Conservation (phyloP, 2,329 filamentous ascomycete genomes). For the Hypoxylon sp. region DNA sequence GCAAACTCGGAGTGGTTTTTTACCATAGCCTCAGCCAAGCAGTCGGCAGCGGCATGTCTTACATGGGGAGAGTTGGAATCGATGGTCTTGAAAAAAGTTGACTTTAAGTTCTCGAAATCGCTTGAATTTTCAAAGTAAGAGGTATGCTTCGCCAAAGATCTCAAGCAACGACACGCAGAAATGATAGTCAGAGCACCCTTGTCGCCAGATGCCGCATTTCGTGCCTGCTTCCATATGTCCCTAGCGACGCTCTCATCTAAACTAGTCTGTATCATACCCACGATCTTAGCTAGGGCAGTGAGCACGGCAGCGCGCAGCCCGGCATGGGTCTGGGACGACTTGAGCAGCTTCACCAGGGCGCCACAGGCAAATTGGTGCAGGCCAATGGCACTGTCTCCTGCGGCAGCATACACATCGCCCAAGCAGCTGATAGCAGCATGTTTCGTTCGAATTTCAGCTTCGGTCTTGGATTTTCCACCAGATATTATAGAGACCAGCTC, state of each 20-base stretch:
- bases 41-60: constrained; percentile 85
- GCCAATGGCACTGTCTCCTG: constrained; percentile 90
- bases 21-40: constrained; percentile 82
- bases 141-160: constrained; percentile 75
- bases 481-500: constrained; percentile 80
- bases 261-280: constrained; percentile 76
- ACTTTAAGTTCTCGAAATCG: constrained; percentile 90
- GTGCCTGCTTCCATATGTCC: constrained; percentile 91
- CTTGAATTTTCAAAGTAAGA: constrained; percentile 85
- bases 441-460: constrained; percentile 79
- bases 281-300: constrained; percentile 76
- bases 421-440: constrained; percentile 89
- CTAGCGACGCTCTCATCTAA: constrained; percentile 86
- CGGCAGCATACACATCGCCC: constrained; percentile 88
- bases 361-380: constrained; percentile 79
- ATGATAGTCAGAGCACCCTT: constrained; percentile 84
- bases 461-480: constrained; percentile 75
- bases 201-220: constrained; percentile 78
- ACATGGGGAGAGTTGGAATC: constrained; percentile 80
- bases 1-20: constrained; percentile 77
- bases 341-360: constrained; percentile 79
- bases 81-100: constrained; percentile 83
- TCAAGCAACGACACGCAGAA: constrained; percentile 80
- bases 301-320: constrained; percentile 84
- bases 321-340: constrained; percentile 79